phyloP scores from a whole-genome alignment of 805 yeast species.

The Spathaspora gorwiae region DNA sequence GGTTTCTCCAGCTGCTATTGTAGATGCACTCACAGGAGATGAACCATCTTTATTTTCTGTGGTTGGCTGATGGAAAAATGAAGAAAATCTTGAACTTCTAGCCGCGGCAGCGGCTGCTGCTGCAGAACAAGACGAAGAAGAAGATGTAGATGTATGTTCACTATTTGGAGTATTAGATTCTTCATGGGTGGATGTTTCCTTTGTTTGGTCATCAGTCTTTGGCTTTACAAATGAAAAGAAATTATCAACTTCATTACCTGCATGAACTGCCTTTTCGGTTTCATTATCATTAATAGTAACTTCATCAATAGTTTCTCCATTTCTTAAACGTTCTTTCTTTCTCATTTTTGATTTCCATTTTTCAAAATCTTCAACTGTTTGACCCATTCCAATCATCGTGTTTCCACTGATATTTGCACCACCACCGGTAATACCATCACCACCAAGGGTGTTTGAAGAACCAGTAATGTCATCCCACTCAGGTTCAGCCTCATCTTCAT shows the following conservation, averaged over 20 bases:
- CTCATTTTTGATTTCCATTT: slow-evolving; percentile 54
- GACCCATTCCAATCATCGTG: slow-evolving; percentile 33
- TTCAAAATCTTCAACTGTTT: slow-evolving; percentile 55
- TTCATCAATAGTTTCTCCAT: slow-evolving; percentile 30
- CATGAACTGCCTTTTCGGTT: slow-evolving; percentile 23
- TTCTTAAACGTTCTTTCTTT: slow-evolving; percentile 43
- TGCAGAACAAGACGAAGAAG: not conserved
- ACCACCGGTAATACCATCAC: slow-evolving; percentile 18
- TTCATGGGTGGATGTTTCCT: slow-evolving; percentile 1
- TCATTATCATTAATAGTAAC: slow-evolving; percentile 7
- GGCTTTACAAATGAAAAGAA: slow-evolving; percentile 39
- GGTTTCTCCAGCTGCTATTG: not conserved
- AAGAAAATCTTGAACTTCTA: slow-evolving; percentile 35
- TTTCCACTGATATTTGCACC: slow-evolving; percentile 11
- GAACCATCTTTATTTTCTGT: not conserved
- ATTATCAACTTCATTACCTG: slow-evolving; percentile 40
- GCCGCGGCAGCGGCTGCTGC: slow-evolving; percentile 7
- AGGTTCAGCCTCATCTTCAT: slow-evolving; percentile 31
- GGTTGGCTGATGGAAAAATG: slow-evolving; percentile 21
- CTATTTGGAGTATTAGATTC: slow-evolving; percentile 2
- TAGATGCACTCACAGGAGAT: no score
- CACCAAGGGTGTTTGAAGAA: slow-evolving; percentile 3
- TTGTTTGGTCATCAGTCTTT: slow-evolving; percentile 11
- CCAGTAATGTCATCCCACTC: slow-evolving; percentile 29
- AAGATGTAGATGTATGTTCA: not conserved